Evolutionary conservation across 2,329 filamentous ascomycete genomes (phyloP).

Genomic region (Claviceps fusiformis): DNA sequence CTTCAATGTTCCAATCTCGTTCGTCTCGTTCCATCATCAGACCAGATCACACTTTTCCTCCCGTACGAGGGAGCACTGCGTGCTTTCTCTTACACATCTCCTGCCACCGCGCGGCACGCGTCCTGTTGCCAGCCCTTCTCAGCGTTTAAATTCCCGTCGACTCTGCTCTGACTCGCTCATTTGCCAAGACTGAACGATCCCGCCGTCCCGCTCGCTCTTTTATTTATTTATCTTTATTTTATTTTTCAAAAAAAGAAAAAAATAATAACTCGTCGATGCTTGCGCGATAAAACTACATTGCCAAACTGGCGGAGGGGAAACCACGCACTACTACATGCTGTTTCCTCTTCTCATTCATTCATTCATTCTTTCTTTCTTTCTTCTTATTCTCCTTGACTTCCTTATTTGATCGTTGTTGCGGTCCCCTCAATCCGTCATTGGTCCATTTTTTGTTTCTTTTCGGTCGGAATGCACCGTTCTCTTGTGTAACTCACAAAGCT

Average conservation of each 20-base stretch:
- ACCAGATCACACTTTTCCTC: too few relatives aligned
- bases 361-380: too few relatives aligned
- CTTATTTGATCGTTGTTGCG: background rate
- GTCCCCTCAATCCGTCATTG: background rate
- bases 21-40: background rate
- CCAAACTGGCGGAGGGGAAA: background rate
- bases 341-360: too few relatives aligned
- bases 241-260: too few relatives aligned
- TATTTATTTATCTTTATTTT: too few relatives aligned
- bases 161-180: background rate
- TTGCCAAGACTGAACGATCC: background rate
- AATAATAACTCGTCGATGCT: background rate
- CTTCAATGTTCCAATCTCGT: background rate
- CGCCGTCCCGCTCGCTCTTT: background rate
- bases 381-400: background rate
- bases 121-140: background rate
- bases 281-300: background rate
- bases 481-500: background rate
- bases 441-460: background rate
- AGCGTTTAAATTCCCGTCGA: background rate
- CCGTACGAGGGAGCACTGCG: too few relatives aligned
- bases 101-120: slow-evolving; percentile 2
- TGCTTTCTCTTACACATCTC: background rate
- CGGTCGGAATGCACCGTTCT: background rate
- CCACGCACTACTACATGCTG: background rate